Conservation (phyloP, 2,329 filamentous ascomycete species). For the Phoma sp. region DNA sequence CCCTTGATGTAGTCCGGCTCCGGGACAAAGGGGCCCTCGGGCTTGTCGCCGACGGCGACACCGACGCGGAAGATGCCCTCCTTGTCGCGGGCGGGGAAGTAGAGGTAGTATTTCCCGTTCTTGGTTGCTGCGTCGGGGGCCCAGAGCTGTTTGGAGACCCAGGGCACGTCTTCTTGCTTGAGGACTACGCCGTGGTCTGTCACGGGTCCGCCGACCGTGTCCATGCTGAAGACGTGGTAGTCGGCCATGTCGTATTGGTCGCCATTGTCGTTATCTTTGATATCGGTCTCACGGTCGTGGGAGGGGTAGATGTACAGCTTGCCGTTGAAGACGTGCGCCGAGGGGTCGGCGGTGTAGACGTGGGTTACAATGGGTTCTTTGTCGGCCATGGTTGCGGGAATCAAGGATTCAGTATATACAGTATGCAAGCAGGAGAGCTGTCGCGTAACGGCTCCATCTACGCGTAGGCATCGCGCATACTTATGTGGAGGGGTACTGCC, state of each 20-base stretch:
- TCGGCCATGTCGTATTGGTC: conserved; percentile 86
- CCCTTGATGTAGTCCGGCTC: conserved; percentile 70
- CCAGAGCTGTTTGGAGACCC: conserved; percentile 81
- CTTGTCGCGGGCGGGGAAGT: conserved; percentile 77
- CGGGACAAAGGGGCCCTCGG: conserved; percentile 72
- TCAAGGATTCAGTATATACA: not conserved
- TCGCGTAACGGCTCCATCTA: conserved; percentile 7
- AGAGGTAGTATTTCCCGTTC: conserved; percentile 75
- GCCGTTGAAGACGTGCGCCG: conserved; percentile 78
- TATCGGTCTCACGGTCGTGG: conserved; percentile 77
- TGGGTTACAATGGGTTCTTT: conserved; percentile 71
- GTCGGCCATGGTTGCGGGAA: conserved; percentile 40
- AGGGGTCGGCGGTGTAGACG: conserved; percentile 80
- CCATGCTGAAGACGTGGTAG: conserved; percentile 77
- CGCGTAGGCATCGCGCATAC: conserved; percentile 25
- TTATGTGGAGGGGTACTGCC: conserved; percentile 37
- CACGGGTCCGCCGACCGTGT: conserved; percentile 63
- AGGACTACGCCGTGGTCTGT: conserved; percentile 77
- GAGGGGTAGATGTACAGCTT: conserved; percentile 81
- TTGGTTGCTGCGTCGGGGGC: conserved; percentile 75
- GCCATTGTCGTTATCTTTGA: conserved; percentile 80
- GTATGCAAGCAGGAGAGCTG: not conserved
- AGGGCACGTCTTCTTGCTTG: conserved; percentile 69
- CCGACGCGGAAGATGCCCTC: conserved; percentile 75
- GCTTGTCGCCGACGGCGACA: conserved; percentile 67